These are phyloP conservation scores for Melastoma candidum DNA, from an alignment of 441 rosid species.

Conservation along the genomic window DNA sequence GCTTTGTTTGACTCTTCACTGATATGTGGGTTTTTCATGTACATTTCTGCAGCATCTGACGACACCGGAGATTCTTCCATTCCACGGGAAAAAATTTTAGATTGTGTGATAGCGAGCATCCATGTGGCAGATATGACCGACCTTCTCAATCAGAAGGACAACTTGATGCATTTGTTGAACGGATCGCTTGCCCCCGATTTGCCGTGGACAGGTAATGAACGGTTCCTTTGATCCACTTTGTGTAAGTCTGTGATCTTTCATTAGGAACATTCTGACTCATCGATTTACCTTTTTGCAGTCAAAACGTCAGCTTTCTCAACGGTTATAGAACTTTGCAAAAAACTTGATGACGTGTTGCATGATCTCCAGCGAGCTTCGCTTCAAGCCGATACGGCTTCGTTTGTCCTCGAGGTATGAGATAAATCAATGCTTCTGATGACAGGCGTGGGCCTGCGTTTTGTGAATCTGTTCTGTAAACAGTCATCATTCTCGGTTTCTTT, in stretches of 20 bases:
- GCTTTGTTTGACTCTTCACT: not conserved
- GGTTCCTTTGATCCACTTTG: constrained; percentile 5
- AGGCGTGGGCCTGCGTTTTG: too few species aligned
- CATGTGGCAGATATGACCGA: constrained; percentile 47
- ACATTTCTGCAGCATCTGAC: constrained; percentile 41
- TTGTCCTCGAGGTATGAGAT: constrained; percentile 52
- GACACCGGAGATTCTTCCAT: constrained; percentile 33
- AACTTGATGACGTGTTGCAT: constrained; percentile 32
- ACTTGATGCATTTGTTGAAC: constrained; percentile 39
- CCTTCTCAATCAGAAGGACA: constrained; percentile 42
- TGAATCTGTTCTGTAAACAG: too few species aligned
- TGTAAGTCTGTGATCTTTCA: not conserved
- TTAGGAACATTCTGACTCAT: constrained; percentile 7
- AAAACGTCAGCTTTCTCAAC: constrained; percentile 66
- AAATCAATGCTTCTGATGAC: too few species aligned
- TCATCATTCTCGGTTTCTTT: too few species aligned
- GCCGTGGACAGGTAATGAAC: constrained; percentile 69
- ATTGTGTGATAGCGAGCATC: constrained; percentile 56
- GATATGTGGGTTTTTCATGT: constrained; percentile 5
- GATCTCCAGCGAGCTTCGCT: constrained; percentile 26
- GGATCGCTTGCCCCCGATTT: constrained; percentile 59
- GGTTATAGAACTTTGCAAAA: constrained; percentile 63
- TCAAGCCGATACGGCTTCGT: constrained; percentile 27
- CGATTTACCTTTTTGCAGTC: constrained; percentile 38
- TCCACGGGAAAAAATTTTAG: constrained; percentile 61